A percentile compares a stretch with the other conserved stretches of the same genome.
Conservation (phyloP, 768 basidiomycete genomes). For the Xerocomellus intermedius region DNA sequence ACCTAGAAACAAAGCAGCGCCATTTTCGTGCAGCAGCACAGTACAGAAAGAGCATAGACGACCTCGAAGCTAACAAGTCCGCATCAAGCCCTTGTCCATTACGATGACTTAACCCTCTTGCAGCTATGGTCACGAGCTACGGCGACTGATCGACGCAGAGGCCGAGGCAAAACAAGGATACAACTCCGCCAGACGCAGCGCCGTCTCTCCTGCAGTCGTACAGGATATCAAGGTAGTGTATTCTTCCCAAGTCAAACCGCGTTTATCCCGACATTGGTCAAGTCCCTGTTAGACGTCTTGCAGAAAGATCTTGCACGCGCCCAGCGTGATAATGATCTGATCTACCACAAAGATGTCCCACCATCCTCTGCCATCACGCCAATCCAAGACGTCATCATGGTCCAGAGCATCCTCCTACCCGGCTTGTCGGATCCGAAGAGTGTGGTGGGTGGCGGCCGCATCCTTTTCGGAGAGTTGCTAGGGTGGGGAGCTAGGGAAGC, state of each 20-base stretch:
- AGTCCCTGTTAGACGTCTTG: constrained; percentile 78
- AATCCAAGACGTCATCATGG: constrained; percentile 66
- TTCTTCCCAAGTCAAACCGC: neutral
- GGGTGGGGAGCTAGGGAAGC: constrained; percentile 89
- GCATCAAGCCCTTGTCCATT: constrained; percentile 11
- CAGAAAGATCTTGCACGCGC: constrained; percentile 68
- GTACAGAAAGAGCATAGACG: constrained; percentile 85
- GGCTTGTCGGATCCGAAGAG: constrained; percentile 57
- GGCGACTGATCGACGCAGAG: constrained; percentile 70
- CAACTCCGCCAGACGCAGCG: constrained; percentile 60
- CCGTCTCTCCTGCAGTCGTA: constrained; percentile 60
- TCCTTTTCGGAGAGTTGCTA: constrained; percentile 73
- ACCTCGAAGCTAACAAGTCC: constrained; percentile 73
- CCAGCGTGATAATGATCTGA: constrained; percentile 89
- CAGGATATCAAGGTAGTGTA: constrained; percentile 72
- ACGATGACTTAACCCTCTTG: constrained; percentile 7
- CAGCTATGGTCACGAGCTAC: constrained; percentile 88
- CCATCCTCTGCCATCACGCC: constrained; percentile 62
- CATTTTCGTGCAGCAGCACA: constrained; percentile 92
- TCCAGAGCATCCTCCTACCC: constrained; percentile 53
- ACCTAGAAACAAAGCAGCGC: constrained; percentile 75
- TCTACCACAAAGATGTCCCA: constrained; percentile 89
- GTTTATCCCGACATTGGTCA: constrained; percentile 1
- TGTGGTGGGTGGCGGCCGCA: constrained; percentile 49
- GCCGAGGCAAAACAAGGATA: constrained; percentile 66